Conservation (phyloP, 116 monocot genomes). For the Posidonia oceanica region DNA sequence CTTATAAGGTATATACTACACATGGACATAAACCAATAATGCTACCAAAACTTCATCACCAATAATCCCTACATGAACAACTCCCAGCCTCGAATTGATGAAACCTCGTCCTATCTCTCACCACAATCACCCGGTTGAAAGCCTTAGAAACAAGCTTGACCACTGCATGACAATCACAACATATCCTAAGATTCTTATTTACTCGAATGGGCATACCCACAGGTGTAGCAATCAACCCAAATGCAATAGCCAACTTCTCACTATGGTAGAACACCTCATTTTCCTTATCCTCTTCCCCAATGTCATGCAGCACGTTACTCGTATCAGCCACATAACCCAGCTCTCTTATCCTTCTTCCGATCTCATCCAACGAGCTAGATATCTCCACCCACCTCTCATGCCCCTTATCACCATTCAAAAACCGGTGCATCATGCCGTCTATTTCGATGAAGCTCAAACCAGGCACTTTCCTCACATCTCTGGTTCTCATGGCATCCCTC, state of each 20-base stretch:
- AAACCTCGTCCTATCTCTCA: conserved; percentile 70
- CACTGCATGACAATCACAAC: conserved; percentile 70
- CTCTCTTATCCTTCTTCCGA: conserved; percentile 32
- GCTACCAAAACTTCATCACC: conserved; percentile 27
- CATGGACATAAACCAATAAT: too few species aligned
- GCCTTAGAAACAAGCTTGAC: conserved; percentile 71
- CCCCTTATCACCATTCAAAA: conserved; percentile 57
- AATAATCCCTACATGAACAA: conserved; percentile 84
- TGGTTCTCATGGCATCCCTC: conserved; percentile 44
- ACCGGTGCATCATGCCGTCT: conserved; percentile 44
- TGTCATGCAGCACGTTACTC: conserved; percentile 64
- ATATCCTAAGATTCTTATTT: conserved; percentile 79
- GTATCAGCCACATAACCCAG: conserved; percentile 68
- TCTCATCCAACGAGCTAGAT: conserved; percentile 44
- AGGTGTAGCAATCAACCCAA: conserved; percentile 37
- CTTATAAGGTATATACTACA: too few species aligned
- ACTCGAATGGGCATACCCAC: conserved; percentile 31
- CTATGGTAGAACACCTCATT: conserved; percentile 63
- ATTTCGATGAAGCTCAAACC: conserved; percentile 74
- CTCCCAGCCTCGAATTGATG: conserved; percentile 64
- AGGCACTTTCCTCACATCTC: conserved; percentile 62
- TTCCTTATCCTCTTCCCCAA: conserved; percentile 89
- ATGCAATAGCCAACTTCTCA: conserved; percentile 89
- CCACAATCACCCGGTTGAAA: conserved; percentile 47
- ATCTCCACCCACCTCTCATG: conserved; percentile 69